Evolutionary conservation across 2,329 filamentous ascomycete species (phyloP).

Genomic region (Cladosporium halotolerans): DNA sequence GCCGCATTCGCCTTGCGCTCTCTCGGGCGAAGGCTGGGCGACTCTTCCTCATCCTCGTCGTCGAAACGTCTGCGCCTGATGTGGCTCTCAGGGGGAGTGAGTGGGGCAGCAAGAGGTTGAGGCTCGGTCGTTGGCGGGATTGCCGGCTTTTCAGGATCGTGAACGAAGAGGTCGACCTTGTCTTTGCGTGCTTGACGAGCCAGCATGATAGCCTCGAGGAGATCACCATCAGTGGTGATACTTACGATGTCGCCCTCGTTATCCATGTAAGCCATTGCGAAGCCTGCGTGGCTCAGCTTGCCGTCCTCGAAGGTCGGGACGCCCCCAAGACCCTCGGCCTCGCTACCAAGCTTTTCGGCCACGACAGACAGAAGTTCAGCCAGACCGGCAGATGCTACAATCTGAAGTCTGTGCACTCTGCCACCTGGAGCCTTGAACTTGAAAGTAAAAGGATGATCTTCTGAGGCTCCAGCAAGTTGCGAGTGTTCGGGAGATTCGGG

Average conservation of each 20-base stretch:
- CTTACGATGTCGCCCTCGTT: conserved; percentile 96
- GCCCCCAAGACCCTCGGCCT: conserved; percentile 79
- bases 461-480: conserved; percentile 50
- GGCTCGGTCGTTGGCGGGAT: conserved; percentile 59
- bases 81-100: conserved; percentile 47
- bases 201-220: conserved; percentile 81
- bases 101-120: conserved; percentile 42
- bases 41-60: conserved; percentile 46
- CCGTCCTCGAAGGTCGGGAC: conserved; percentile 71
- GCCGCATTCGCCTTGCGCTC: conserved; percentile 23
- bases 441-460: conserved; percentile 85
- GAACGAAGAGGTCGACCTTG: conserved; percentile 95
- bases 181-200: conserved; percentile 72
- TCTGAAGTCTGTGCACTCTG: conserved; percentile 85
- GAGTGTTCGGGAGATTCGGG: conserved; percentile 67
- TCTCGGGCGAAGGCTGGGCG: conserved; percentile 29
- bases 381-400: conserved; percentile 73
- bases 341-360: conserved; percentile 73
- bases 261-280: conserved; percentile 90
- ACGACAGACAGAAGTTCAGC: conserved; percentile 71
- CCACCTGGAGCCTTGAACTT: conserved; percentile 98
- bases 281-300: conserved; percentile 68
- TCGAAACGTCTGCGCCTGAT: conserved; percentile 47
- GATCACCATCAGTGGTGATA: conserved; percentile 90
- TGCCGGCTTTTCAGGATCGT: conserved; percentile 85